These are phyloP conservation scores for Spathaspora boniae DNA, from an alignment of 805 yeast species.

Conservation along the genomic window DNA sequence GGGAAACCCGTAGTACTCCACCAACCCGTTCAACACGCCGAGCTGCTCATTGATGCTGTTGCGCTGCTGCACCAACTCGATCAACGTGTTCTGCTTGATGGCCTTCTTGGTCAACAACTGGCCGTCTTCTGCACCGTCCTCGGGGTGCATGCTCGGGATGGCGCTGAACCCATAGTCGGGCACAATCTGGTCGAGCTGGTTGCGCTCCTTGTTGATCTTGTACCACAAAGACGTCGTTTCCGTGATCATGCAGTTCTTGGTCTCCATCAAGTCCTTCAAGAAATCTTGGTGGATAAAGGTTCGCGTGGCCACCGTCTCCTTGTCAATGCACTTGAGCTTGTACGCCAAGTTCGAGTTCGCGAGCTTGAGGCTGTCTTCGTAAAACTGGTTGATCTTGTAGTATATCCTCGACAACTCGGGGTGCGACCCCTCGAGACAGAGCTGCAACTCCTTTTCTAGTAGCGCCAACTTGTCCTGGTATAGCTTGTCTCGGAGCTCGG, in stretches of 20 bases:
- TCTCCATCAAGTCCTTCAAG: constrained; percentile 62
- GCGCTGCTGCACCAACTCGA: constrained; percentile 58
- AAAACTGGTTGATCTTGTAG: constrained; percentile 65
- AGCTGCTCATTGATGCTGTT: constrained; percentile 66
- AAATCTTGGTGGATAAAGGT: constrained; percentile 82
- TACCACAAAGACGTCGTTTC: constrained; percentile 87
- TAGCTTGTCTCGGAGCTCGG: constrained; percentile 75
- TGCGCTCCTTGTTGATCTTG: constrained; percentile 82
- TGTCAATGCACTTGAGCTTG: constrained; percentile 70
- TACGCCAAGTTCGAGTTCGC: constrained; percentile 48
- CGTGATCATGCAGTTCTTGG: constrained; percentile 60
- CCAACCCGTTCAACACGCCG: constrained; percentile 64
- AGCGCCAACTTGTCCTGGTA: constrained; percentile 79
- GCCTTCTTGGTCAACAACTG: constrained; percentile 28
- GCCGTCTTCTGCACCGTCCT: neutral
- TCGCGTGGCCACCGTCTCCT: constrained; percentile 76
- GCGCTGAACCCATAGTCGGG: constrained; percentile 49
- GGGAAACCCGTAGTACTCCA: constrained; percentile 73
- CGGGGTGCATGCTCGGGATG: constrained; percentile 22
- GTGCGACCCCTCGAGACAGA: constrained; percentile 87
- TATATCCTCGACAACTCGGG: constrained; percentile 80
- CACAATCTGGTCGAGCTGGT: constrained; percentile 68
- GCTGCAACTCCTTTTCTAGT: constrained; percentile 75
- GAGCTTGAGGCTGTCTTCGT: constrained; percentile 60
- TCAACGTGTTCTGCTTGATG: constrained; percentile 32